A percentile compares a stretch with the other conserved stretches of the same genome.
phyloP scores from a whole-genome alignment of 129 eudicot species.

The Lactuca sativa region DNA sequence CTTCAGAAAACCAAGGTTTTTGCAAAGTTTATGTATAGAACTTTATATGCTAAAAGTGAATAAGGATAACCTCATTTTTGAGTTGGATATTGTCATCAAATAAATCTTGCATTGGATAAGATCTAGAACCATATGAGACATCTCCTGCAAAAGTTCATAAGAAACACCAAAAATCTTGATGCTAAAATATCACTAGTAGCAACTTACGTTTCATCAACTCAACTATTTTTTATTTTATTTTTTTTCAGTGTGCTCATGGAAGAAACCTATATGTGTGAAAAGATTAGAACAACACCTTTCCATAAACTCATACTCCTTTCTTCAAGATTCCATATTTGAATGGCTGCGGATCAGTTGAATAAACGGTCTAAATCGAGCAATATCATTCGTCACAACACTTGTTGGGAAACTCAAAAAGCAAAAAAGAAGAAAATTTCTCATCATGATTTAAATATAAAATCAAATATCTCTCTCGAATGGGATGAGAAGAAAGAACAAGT shows the following conservation, averaged over 20 bases:
- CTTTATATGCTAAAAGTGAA: no score
- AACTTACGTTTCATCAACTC: no score
- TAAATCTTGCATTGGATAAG: no score
- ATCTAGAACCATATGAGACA: not conserved
- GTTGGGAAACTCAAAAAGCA: conserved; percentile 42
- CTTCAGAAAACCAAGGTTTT: no score
- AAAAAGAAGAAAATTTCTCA: conserved; percentile 56
- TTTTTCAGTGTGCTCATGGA: conserved; percentile 34
- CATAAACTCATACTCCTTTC: conserved; percentile 24
- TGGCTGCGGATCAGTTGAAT: conserved; percentile 86
- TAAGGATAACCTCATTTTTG: no score
- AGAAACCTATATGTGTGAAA: conserved; percentile 18
- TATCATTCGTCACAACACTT: conserved; percentile 37
- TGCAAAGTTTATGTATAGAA: no score
- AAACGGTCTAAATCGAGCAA: conserved; percentile 48
- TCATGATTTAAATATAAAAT: conserved; percentile 45
- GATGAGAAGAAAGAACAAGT: conserved; percentile 70
- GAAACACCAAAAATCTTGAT: no score
- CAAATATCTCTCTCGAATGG: conserved; percentile 77
- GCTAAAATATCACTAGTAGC: no score
- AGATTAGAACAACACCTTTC: conserved; percentile 22
- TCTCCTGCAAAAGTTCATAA: not conserved
- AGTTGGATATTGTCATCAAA: no score
- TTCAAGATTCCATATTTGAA: conserved; percentile 29
- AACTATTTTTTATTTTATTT: not conserved